A percentile compares a stretch with the other conserved stretches of the same genome.
phyloP scores from a whole-genome alignment of 2,329 filamentous ascomycete species.

The Arachnomyces sp. region DNA sequence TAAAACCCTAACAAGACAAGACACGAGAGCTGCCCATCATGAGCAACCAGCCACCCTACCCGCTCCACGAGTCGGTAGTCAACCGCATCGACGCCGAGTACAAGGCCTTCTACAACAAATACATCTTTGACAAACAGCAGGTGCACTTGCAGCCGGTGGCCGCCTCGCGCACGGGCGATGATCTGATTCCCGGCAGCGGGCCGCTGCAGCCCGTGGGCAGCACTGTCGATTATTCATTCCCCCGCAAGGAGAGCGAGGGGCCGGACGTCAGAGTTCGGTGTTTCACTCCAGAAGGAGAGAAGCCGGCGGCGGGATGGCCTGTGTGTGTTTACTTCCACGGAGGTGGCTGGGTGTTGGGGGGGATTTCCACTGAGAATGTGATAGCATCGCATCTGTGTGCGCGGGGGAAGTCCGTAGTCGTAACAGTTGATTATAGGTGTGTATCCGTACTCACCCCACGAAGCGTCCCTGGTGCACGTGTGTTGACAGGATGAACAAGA shows the following conservation, averaged over 20 bases:
- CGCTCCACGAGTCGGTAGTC: constrained; percentile 42
- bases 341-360: constrained; percentile 53
- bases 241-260: constrained; percentile 40
- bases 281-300: constrained; percentile 44
- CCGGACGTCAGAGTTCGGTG: constrained; percentile 42
- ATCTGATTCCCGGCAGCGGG: constrained; percentile 47
- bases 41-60: constrained; percentile 34
- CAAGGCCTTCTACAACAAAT: constrained; percentile 46
- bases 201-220: constrained; percentile 43
- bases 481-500: constrained; percentile 22
- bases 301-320: constrained; percentile 46
- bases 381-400: constrained; percentile 50
- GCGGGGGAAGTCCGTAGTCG: constrained; percentile 44
- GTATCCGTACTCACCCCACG: constrained; percentile 5
- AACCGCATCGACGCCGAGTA: constrained; percentile 45
- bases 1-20: no score
- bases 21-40: background rate
- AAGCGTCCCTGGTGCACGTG: background rate
- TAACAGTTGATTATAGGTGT: constrained; percentile 51
- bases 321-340: constrained; percentile 52
- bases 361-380: constrained; percentile 51
- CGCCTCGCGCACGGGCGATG: constrained; percentile 44
- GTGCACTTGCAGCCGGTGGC: constrained; percentile 49
- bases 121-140: constrained; percentile 45
- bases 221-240: constrained; percentile 38